These are phyloP conservation scores for Wickerhamomyces mucosus DNA, from an alignment of 805 yeast genomes.

Conservation along the genomic window DNA sequence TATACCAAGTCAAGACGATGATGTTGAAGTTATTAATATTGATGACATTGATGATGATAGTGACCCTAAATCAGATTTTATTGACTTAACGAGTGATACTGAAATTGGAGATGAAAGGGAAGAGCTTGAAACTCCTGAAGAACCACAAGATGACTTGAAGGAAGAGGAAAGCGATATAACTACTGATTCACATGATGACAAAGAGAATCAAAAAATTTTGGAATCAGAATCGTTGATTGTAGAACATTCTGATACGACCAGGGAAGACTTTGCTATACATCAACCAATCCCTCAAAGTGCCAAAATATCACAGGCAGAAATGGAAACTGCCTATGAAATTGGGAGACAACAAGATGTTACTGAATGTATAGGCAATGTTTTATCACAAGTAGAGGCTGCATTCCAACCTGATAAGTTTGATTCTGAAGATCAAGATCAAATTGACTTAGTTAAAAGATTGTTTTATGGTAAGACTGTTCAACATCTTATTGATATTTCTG, in stretches of 20 bases:
- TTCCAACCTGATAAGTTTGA: conserved; percentile 58
- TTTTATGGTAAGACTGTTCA: conserved; percentile 87
- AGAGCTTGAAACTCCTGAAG: no score
- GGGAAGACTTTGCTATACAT: conserved; percentile 5
- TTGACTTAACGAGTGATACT: conserved; percentile 4
- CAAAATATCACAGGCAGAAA: conserved; percentile 42
- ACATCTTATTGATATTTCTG: conserved; percentile 44
- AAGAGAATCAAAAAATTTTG: not conserved
- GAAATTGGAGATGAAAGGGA: not conserved
- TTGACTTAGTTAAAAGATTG: conserved; percentile 67
- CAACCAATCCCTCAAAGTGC: conserved; percentile 15
- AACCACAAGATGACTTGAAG: no score
- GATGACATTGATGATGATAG: conserved; percentile 3
- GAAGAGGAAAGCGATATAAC: no score
- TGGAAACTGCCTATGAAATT: conserved; percentile 65
- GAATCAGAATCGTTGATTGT: conserved; percentile 4
- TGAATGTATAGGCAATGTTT: conserved; percentile 91
- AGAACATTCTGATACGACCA: not conserved
- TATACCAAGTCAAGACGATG: not conserved
- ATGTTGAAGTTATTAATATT: conserved; percentile 5
- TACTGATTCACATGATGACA: conserved; percentile 1
- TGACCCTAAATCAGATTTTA: conserved; percentile 15
- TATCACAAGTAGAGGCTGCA: conserved; percentile 86
- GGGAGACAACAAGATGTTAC: conserved; percentile 97
- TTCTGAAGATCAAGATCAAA: conserved; percentile 65